These are phyloP conservation scores for Cladophialophora carrionii DNA, from an alignment of 2,329 filamentous ascomycete species.

Conservation along the genomic window DNA sequence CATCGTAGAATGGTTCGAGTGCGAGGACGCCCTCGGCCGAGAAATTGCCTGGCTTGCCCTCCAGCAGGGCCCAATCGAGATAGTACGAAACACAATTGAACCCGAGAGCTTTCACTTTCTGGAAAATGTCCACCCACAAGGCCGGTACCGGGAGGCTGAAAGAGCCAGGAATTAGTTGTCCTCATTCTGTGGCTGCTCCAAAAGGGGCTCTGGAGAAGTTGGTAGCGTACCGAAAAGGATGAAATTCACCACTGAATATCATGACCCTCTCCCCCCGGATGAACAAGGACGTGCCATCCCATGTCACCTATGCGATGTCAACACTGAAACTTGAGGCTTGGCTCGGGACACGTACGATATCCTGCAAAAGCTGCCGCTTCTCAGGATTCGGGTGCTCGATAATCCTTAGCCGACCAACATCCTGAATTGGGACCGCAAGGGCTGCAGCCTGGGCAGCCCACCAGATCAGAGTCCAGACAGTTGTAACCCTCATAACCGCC, in stretches of 20 bases:
- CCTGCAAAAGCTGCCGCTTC: conserved; percentile 15
- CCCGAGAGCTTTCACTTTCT: conserved; percentile 80
- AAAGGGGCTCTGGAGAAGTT: not conserved
- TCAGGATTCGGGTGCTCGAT: conserved; percentile 17
- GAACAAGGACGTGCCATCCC: conserved; percentile 72
- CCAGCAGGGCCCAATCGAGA: conserved; percentile 74
- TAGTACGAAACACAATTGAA: conserved; percentile 83
- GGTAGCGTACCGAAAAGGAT: conserved; percentile 60
- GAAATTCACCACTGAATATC: conserved; percentile 73
- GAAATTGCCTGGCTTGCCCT: conserved; percentile 72
- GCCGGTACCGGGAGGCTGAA: conserved; percentile 59
- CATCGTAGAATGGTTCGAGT: conserved; percentile 74
- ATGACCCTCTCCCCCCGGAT: conserved; percentile 71
- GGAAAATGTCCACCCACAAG: conserved; percentile 72
- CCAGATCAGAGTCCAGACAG: not conserved
- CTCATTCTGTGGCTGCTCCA: too few species aligned
- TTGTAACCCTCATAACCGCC: not conserved
- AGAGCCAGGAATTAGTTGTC: not conserved
- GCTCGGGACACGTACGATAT: conserved; percentile 5
- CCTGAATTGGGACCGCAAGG: not conserved
- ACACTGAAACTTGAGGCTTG: too few species aligned
- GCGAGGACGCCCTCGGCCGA: conserved; percentile 72
- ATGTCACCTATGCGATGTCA: conserved; percentile 57
- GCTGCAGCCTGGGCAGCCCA: not conserved
- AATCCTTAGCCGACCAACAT: conserved; percentile 9